A percentile compares a stretch with the other conserved stretches of the same genome.
Evolutionary conservation across 1,284 basidiomycete species (phyloP).

Genomic region (Grifola frondosa): DNA sequence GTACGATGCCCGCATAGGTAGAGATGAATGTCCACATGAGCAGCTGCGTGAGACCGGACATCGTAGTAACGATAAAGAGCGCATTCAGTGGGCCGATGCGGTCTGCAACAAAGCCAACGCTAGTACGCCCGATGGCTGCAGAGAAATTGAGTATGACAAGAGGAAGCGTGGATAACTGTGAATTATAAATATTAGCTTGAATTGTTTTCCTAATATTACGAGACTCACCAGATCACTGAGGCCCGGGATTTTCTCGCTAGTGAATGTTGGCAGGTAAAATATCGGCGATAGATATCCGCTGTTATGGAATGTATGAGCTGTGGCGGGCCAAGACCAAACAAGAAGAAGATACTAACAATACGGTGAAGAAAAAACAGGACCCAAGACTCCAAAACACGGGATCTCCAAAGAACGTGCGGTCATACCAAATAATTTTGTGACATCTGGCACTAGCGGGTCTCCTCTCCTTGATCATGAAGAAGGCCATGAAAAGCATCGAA

Average conservation of each 20-base stretch:
- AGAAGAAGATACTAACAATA: conserved; percentile 17
- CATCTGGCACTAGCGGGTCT: conserved; percentile 9
- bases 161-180: conserved; percentile 20
- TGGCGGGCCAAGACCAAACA: not conserved
- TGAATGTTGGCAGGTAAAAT: conserved; percentile 26
- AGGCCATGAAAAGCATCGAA: conserved; percentile 17
- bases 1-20: conserved; percentile 27
- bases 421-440: conserved; percentile 24
- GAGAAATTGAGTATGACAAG: conserved; percentile 26
- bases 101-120: conserved; percentile 26
- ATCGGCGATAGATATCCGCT: conserved; percentile 27
- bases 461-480: conserved; percentile 25
- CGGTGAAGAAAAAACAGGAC: conserved; percentile 23
- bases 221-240: conserved; percentile 18
- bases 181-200: not conserved
- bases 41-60: conserved; percentile 28
- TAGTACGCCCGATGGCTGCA: conserved; percentile 22
- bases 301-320: too few species aligned
- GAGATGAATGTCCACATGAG: conserved; percentile 27
- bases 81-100: conserved; percentile 27
- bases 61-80: conserved; percentile 18
- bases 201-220: not conserved
- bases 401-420: conserved; percentile 24
- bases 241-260: conserved; percentile 20
- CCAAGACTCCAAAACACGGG: conserved; percentile 29